Percentiles rank a stretch among this genome's conserved stretches.
Conservation (phyloP, 2,329 filamentous ascomycete genomes). For the Pleurostoma richardsiae region DNA sequence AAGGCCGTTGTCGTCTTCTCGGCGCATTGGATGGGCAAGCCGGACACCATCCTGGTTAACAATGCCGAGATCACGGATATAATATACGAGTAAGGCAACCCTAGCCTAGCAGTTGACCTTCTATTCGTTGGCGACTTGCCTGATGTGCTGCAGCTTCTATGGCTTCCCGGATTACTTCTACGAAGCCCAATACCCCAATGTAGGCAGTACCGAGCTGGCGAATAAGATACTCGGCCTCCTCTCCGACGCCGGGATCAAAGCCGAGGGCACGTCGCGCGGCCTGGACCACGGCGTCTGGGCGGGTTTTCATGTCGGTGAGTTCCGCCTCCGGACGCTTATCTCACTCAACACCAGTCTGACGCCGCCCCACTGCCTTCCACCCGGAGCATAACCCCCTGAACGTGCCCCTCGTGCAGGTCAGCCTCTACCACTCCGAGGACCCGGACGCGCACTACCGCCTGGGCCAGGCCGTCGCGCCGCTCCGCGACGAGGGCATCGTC, state of each 20-base stretch:
- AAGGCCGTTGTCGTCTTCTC: conserved; percentile 72
- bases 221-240: conserved; percentile 52
- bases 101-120: neutral
- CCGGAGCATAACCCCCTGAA: conserved; percentile 56
- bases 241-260: conserved; percentile 50
- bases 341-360: neutral
- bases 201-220: conserved; percentile 55
- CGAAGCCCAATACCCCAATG: conserved; percentile 59
- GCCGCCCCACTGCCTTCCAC: conserved; percentile 47
- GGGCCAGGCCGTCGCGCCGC: conserved; percentile 58
- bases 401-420: conserved; percentile 69
- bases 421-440: conserved; percentile 60
- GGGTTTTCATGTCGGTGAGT: conserved; percentile 49
- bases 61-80: conserved; percentile 57
- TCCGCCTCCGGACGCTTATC: neutral
- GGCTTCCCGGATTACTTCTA: conserved; percentile 69
- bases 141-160: conserved; percentile 47
- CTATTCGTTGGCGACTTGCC: neutral
- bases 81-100: conserved; percentile 52
- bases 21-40: conserved; percentile 66
- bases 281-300: conserved; percentile 75
- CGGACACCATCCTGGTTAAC: conserved; percentile 58
- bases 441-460: conserved; percentile 62
- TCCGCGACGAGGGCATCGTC: conserved; percentile 62
- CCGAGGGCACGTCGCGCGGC: conserved; percentile 55